Conservation (phyloP, 1,284 basidiomycete species). For the Stereum hirsutum region DNA sequence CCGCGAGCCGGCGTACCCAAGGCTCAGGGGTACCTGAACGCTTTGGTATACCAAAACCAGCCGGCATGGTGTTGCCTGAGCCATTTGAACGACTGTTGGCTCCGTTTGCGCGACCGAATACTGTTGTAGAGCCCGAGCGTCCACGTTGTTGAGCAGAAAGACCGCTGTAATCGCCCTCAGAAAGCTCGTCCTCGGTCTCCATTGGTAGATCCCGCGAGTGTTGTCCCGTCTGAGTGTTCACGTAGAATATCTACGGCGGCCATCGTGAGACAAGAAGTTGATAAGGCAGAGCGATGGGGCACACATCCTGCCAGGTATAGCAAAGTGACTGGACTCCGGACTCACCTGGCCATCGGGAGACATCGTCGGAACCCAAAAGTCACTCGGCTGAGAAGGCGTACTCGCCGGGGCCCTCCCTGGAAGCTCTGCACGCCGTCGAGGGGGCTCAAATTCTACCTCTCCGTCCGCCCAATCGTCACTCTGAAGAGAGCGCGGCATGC, state of each 20-base stretch:
- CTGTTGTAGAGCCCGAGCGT: constrained; percentile 42
- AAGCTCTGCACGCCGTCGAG: constrained; percentile 4
- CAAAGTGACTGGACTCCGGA: constrained; percentile 8
- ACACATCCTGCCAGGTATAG: background rate
- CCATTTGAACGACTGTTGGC: no score
- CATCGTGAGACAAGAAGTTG: background rate
- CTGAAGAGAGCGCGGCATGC: constrained; percentile 2
- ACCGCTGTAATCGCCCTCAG: constrained; percentile 50
- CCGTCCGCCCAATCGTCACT: constrained; percentile 5
- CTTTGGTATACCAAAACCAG: constrained; percentile 53
- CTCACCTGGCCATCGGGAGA: constrained; percentile 57
- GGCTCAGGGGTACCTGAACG: constrained; percentile 61
- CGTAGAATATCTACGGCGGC: constrained; percentile 78
- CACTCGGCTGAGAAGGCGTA: constrained; percentile 38
- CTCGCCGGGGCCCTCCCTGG: background rate
- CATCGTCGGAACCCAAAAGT: constrained; percentile 77
- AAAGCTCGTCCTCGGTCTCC: constrained; percentile 47
- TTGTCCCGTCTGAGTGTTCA: constrained; percentile 87
- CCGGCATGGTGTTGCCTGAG: no score
- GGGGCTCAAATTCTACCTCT: constrained; percentile 3
- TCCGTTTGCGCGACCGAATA: constrained; percentile 8
- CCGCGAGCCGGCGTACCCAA: constrained; percentile 73
- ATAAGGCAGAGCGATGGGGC: constrained; percentile 2
- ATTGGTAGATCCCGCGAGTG: constrained; percentile 80
- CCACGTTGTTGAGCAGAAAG: constrained; percentile 46